phyloP scores from a whole-genome alignment of 1,284 basidiomycete species.

The Marasmius fiardii region DNA sequence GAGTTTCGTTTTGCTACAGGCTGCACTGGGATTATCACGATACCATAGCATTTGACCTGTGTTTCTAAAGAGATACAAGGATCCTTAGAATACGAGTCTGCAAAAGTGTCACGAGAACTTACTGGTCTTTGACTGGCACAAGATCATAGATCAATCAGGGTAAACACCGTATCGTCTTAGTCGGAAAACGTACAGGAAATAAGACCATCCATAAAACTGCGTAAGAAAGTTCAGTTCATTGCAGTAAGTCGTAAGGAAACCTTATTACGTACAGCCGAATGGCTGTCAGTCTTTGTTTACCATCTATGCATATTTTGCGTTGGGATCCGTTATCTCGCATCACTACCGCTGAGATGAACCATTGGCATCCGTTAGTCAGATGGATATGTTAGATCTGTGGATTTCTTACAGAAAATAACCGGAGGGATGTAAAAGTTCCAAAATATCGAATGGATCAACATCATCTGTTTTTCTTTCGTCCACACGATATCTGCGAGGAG shows the following conservation, averaged over 20 bases:
- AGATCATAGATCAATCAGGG: not conserved
- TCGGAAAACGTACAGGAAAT: not conserved
- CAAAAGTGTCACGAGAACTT: constrained; percentile 26
- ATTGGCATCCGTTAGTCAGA: not conserved
- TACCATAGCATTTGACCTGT: constrained; percentile 55
- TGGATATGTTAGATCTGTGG: not conserved
- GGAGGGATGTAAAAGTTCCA: constrained; percentile 57
- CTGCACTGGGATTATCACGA: constrained; percentile 28
- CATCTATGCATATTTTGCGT: constrained; percentile 67
- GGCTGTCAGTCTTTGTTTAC: constrained; percentile 73
- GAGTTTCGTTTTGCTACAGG: constrained; percentile 19
- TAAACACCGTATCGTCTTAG: not conserved
- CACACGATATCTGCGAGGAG: constrained; percentile 19
- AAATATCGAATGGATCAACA: constrained; percentile 23
- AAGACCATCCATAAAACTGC: constrained; percentile 2
- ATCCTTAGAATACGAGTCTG: not conserved
- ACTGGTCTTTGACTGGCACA: constrained; percentile 51
- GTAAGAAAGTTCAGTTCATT: not conserved
- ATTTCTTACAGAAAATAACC: constrained; percentile 59
- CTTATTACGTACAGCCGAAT: constrained; percentile 28
- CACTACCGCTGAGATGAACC: constrained; percentile 38
- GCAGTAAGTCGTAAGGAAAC: not conserved
- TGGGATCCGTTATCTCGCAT: constrained; percentile 57
- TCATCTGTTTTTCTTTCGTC: constrained; percentile 23
- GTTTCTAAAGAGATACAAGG: not conserved